Evolutionary conservation across 2,329 filamentous ascomycete genomes (phyloP).

Genomic region (Aspergillus sp.): DNA sequence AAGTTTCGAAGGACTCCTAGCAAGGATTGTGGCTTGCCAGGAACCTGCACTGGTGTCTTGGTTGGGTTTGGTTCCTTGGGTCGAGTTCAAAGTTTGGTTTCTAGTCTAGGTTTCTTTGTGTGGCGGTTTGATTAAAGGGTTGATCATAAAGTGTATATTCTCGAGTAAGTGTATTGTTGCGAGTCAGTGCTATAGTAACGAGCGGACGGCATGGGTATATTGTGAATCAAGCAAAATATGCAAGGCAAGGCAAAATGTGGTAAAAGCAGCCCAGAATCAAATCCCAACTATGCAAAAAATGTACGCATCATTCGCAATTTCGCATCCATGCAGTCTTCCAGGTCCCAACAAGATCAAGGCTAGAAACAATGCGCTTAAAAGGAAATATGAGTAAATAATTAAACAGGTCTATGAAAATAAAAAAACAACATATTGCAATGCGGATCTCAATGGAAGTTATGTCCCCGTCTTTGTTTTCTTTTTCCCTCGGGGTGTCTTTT

Average conservation of each 20-base stretch:
- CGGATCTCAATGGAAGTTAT: conserved; percentile 1
- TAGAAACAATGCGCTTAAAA: background rate
- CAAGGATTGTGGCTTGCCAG: background rate
- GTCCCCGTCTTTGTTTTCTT: background rate
- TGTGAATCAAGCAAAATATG: background rate
- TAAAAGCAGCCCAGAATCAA: background rate
- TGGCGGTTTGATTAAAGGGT: too few species aligned
- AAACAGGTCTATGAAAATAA: background rate
- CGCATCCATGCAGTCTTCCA: background rate
- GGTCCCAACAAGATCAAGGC: background rate
- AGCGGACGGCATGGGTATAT: background rate
- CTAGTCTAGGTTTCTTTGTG: too few species aligned
- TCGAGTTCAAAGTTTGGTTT: too few species aligned
- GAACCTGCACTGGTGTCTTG: background rate
- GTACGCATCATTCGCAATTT: background rate
- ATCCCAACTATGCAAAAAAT: background rate
- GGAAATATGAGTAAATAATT: background rate
- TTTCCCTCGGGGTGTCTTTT: background rate
- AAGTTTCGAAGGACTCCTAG: background rate
- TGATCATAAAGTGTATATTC: background rate
- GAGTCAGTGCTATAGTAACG: background rate
- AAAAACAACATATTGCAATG: background rate
- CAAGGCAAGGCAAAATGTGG: background rate
- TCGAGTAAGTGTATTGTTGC: background rate
- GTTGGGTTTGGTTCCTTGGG: background rate